Percentiles rank a stretch among this genome's conserved stretches.
phyloP scores from a whole-genome alignment of 345 rosid genomes.

The Dipteronia dyeriana region DNA sequence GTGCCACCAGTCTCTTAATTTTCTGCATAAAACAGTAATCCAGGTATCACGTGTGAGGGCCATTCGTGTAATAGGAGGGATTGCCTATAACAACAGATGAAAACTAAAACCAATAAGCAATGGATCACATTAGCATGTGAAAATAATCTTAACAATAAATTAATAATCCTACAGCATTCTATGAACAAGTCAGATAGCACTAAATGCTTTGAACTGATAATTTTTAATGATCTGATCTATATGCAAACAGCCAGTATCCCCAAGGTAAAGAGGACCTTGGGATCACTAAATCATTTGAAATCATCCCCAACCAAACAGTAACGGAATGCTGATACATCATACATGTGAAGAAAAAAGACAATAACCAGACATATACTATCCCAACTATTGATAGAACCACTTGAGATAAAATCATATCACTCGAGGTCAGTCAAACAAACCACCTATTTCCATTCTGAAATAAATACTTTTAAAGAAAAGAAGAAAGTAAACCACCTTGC shows the following conservation, averaged over 20 bases:
- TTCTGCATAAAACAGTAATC: slow-evolving; percentile 96
- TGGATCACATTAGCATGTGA: background rate
- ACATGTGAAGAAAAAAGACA: background rate
- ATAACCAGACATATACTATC: background rate
- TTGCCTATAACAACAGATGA: slow-evolving; percentile 53
- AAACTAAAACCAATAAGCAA: slow-evolving; percentile 13
- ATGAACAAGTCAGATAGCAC: background rate
- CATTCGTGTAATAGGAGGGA: slow-evolving; percentile 92
- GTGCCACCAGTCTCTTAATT: slow-evolving; percentile 99
- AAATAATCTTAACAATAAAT: too few relatives aligned
- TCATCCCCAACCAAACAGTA: background rate
- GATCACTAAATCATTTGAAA: background rate
- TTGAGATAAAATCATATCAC: background rate
- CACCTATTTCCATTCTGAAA: background rate
- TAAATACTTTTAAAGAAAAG: background rate
- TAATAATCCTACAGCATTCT: background rate
- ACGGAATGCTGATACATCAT: background rate
- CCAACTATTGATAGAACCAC: background rate
- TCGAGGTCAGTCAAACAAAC: background rate
- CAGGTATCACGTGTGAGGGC: slow-evolving; percentile 98
- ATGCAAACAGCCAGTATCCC: background rate
- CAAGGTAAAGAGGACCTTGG: background rate
- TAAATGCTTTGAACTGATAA: background rate
- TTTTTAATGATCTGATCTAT: background rate
- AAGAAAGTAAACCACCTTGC: background rate